Evolutionary conservation across 129 eudicot genomes (phyloP), one percentile per base, ranked within the genome.

Genomic region (Dittrichia graveolens): DNA sequence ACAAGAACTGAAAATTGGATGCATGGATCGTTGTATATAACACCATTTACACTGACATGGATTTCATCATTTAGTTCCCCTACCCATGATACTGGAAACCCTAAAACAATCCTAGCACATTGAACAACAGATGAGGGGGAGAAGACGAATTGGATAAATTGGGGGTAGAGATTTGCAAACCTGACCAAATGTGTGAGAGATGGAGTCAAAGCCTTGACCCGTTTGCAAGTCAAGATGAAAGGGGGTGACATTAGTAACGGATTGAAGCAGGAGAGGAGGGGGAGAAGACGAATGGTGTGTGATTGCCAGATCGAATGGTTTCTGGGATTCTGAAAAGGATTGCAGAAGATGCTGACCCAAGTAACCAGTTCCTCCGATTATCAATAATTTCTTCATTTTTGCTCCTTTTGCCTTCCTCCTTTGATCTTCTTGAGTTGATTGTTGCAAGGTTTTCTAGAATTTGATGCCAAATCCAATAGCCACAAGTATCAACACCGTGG

Each of bases 351-450:
- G 98, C 76, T 92, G 98, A 46, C 98, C 98, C 50, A 92, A 71
- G 85, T 89, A 92, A 11, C 98, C 98, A 10, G 85, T 89, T 46
- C 98, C 98, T 37, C 98, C 98, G 8, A 92, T 81, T 56, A 92
- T 69, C 75, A 92, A 13, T 56, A 92, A 72, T 72, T 60, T 86
- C 79, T 78, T 92, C 78, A 41, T 75, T 61, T 50, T 73, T 84
- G 73, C 86, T 6, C 31, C 7, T n/a, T 61, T 72, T 43, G 40
- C 56, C 39, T 47, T 40, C 52, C 14, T 18, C 4, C 5, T 65
- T 15, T 31, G 69, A 69, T 34, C 7, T 11, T 48, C 5, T 3
- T 24, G 31, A 24, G 0, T 24, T 24, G 31, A 24, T 24, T 24
- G 2, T 24, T 24, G 31, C 31, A 24, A 24, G 31, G 31, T 24